Base-by-base conservation (phyloP, 768 basidiomycete species). In the Russula ochroleuca region DNA sequence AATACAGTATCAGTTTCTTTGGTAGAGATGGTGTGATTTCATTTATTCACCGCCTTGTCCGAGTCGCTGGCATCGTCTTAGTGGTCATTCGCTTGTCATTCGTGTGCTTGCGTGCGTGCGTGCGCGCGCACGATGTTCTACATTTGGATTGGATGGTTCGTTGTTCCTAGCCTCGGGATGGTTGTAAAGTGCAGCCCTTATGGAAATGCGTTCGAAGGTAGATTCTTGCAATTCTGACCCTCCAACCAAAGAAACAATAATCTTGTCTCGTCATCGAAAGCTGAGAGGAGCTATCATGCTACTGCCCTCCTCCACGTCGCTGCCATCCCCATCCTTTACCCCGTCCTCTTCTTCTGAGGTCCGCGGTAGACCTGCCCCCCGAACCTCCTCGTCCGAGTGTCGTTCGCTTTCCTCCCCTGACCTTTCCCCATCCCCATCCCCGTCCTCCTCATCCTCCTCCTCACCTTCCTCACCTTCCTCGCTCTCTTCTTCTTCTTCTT, bases 391-490 rank as follows among this genome's bases (percentile, higher is more conserved):
- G 14, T 61, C 65, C 14, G 73, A 74, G 19, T 74, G 74, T 14
- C 68, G 71, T 19, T 74, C 75, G 21, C 60, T 70, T 23, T 64
- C 70, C 7, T 64, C 67, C 48, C 62, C 69, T 23, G 47, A 50
- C 19, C 70, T 10, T 6, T 64, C 33, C 33, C 11, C 17, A 4
- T 53, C 35, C 2, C 8, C 52, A 3, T 64, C 64, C 1, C 55
- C 67, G n/a, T 58, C 67, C 15, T 48, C 48, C 0, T 64, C 65
- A 0, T 59, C 67, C 2, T 59, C 68, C 15, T 70, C 72, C 1
- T 69, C 73, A 19, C 72, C 73, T 2, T 72, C 72, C 0, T 69
- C 73, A 4, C 69, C 75, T 23, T 72, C 75, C 40, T 81, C 84
- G 5, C 79, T 63, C 21, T 64, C 71, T 6, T 69, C 67, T 37